phyloP scores from a whole-genome alignment of 2,329 filamentous ascomycete genomes.

The Helminthosporium solani region DNA sequence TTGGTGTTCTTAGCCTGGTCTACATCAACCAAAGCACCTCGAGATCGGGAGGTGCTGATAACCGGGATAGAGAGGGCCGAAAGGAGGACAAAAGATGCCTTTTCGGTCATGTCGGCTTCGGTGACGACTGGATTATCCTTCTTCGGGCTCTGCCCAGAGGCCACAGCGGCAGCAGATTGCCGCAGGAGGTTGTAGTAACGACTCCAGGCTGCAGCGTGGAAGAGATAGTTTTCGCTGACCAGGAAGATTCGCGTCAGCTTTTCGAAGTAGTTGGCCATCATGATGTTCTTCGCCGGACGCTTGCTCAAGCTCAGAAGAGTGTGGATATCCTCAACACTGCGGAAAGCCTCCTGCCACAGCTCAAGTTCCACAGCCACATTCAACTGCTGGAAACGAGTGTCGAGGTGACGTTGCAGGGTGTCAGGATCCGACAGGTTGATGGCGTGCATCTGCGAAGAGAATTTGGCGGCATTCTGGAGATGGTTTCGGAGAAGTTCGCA shows the following conservation, averaged over 20 bases:
- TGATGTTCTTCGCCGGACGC: conserved; percentile 95
- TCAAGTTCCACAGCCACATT: conserved; percentile 98
- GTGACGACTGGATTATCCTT: conserved; percentile 88
- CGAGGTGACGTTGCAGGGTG: conserved; percentile 92
- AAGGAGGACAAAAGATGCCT: conserved; percentile 91
- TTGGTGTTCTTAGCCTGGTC: conserved; percentile 98
- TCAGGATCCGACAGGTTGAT: conserved; percentile 98
- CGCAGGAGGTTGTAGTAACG: conserved; percentile 96
- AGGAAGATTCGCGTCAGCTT: conserved; percentile 98
- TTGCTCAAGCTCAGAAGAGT: conserved; percentile 97
- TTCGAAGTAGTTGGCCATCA: conserved; percentile 99
- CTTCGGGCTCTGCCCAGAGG: conserved; percentile 84
- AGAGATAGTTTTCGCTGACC: conserved; percentile 98
- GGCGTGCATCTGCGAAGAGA: conserved; percentile 97
- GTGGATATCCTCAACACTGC: conserved; percentile 98
- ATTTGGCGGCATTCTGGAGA: conserved; percentile 98
- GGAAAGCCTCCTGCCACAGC: conserved; percentile 99
- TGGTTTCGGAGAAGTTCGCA: conserved; percentile 98
- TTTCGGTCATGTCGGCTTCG: conserved; percentile 88
- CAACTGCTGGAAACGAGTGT: conserved; percentile 97
- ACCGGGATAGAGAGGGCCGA: conserved; percentile 97
- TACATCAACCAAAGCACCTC: conserved; percentile 92
- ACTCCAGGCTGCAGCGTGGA: conserved; percentile 97
- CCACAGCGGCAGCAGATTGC: conserved; percentile 80
- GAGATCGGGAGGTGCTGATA: conserved; percentile 96